Conservation (phyloP, 176 grass and related monocot genomes). For the Microstegium vimineum region DNA sequence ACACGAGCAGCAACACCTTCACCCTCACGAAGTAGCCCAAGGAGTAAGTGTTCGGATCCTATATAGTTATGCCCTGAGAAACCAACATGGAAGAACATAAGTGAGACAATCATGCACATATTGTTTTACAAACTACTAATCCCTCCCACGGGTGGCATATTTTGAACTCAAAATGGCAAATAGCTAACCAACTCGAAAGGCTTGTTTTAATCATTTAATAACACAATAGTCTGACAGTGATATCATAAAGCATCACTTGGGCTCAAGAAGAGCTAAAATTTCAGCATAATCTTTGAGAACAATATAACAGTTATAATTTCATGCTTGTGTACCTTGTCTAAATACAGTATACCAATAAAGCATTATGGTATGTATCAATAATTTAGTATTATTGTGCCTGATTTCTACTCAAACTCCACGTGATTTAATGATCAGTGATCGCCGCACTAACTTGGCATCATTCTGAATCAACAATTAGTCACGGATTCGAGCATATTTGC, state of each 20-base stretch:
- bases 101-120: conserved; percentile 6
- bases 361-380: neutral
- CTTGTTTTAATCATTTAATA: neutral
- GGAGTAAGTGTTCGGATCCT: conserved; percentile 89
- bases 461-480: conserved; percentile 18
- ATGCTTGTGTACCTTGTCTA: neutral
- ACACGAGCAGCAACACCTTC: too few relatives aligned
- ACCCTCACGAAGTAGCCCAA: too few relatives aligned
- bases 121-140: too few relatives aligned
- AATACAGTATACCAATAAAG: neutral
- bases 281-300: neutral
- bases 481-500: neutral
- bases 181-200: neutral
- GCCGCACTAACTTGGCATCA: neutral
- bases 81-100: conserved; percentile 25
- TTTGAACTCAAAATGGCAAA: neutral
- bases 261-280: conserved; percentile 1
- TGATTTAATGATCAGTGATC: neutral
- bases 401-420: too few relatives aligned
- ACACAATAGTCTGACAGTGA: neutral
- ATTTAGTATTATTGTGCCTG: too few relatives aligned
- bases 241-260: conserved; percentile 7
- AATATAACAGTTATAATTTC: neutral
- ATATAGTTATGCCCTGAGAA: conserved; percentile 90
- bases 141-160: too few relatives aligned